Evolutionary conservation across 2,329 filamentous ascomycete genomes (phyloP), one percentile per base, ranked within the genome.

Genomic region (Aspergillus puulaauensis): DNA sequence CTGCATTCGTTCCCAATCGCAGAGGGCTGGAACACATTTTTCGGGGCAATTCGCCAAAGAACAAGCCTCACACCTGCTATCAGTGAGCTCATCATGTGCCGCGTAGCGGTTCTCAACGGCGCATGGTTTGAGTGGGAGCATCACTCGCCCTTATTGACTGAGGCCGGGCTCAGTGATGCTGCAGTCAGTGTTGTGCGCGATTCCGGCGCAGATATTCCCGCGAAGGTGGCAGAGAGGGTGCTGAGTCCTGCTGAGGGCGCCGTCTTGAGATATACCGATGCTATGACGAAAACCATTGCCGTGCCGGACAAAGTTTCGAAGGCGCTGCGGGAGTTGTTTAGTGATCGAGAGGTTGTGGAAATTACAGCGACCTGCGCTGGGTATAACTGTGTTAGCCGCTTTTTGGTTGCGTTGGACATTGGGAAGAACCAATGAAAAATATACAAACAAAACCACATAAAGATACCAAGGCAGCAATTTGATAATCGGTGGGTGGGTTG

Each of bases 101-200:
- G 91, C 49, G 89, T 96, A 14, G 91, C 91, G 12, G 86, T 89
- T 15, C 83, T 91, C 66, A 96, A 96, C 75, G 75, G 82, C 17
- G 91, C 91, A 2, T 91, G 89, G 86, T 96, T 92, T 74, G 91
- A 96, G 73, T 96, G 90, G 91, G 83, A 78, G 37, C 85, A 90
- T 54, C 91, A 96, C 70, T 87, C 86, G 15, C 90, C 90, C 1
- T 77, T 93, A n/a, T 79, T 93, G 14, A 82, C 83, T 4, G 77
- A 80, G 8, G 76, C 77, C 0, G 86, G 87, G 5, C 81, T 90
- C 5, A 74, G 77, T 17, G 74, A 80, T 33, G 79, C 76, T 35
- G 76, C 75, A 17, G 59, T 81, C 55, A 69, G 69, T 12, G 58
- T 71, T 9, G 65, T 72, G 19, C 73, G 64, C 23, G 75, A 65